These are phyloP conservation scores for Backusella morwellensis DNA, from an alignment of 192 early-diverging fungal species.

Conservation along the genomic window DNA sequence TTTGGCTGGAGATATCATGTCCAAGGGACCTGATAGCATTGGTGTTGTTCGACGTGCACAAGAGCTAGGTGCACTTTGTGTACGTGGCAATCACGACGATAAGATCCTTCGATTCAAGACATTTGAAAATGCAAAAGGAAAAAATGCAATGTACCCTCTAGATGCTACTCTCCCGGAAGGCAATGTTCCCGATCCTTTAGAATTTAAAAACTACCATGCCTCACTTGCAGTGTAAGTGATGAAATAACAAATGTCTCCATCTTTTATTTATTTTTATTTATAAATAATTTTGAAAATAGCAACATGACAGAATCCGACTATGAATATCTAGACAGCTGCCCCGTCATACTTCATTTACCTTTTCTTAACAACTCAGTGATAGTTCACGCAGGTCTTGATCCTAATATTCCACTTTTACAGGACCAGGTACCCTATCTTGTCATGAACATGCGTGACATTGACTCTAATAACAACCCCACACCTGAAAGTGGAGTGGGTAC, in stretches of 20 bases:
- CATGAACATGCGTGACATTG: slow-evolving; percentile 59
- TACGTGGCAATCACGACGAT: slow-evolving; percentile 78
- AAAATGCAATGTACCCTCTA: neutral
- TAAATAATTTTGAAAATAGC: slow-evolving; percentile 11
- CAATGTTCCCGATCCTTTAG: slow-evolving; percentile 33
- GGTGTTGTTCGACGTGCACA: slow-evolving; percentile 53
- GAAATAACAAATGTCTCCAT: neutral
- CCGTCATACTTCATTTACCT: slow-evolving; percentile 50
- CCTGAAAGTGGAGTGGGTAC: slow-evolving; percentile 33
- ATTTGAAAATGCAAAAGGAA: slow-evolving; percentile 20
- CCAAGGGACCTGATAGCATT: slow-evolving; percentile 61
- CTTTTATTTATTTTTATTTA: slow-evolving; percentile 4
- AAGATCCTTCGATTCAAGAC: slow-evolving; percentile 56
- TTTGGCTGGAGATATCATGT: slow-evolving; percentile 64
- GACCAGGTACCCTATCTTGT: slow-evolving; percentile 57
- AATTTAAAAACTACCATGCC: slow-evolving; percentile 29
- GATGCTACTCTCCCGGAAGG: slow-evolving; percentile 23
- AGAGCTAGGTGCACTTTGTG: slow-evolving; percentile 48
- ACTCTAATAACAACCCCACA: slow-evolving; percentile 37
- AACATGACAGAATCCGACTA: slow-evolving; percentile 42
- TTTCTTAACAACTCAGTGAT: slow-evolving; percentile 48
- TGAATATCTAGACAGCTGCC: slow-evolving; percentile 51
- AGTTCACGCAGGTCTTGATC: slow-evolving; percentile 71
- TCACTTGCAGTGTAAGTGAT: slow-evolving; percentile 34
- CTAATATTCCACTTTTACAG: slow-evolving; percentile 36